Conservation (phyloP, 495 filamentous ascomycete species). For the Penicillium robsamsonii region DNA sequence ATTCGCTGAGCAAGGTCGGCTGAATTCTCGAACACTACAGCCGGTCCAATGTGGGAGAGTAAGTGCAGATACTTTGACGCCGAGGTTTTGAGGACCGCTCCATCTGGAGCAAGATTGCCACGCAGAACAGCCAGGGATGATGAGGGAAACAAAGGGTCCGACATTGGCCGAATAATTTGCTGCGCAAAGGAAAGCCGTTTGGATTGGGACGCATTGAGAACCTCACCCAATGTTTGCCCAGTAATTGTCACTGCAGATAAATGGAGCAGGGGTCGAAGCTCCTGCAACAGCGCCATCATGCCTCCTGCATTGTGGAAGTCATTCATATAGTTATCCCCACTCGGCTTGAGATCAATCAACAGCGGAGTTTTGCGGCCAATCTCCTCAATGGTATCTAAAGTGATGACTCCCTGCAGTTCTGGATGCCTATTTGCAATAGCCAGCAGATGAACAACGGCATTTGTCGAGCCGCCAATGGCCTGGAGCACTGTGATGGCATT, state of each 20-base stretch:
- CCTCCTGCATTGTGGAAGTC: constrained; percentile 69
- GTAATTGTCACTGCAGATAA: constrained; percentile 57
- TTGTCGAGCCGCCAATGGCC: constrained; percentile 68
- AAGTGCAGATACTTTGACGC: constrained; percentile 54
- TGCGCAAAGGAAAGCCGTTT: constrained; percentile 39
- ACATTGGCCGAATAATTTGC: constrained; percentile 52
- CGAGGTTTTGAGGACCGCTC: constrained; percentile 62
- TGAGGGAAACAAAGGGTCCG: constrained; percentile 51
- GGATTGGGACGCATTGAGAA: constrained; percentile 48
- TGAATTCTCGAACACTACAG: constrained; percentile 58
- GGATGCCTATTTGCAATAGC: constrained; percentile 63
- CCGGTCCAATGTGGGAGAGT: constrained; percentile 51
- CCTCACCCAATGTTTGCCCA: constrained; percentile 56
- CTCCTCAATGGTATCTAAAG: constrained; percentile 56
- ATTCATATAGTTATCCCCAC: constrained; percentile 68
- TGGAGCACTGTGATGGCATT: constrained; percentile 69
- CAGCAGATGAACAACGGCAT: constrained; percentile 65
- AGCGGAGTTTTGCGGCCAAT: constrained; percentile 59
- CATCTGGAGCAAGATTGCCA: constrained; percentile 57
- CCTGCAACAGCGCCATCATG: constrained; percentile 57
- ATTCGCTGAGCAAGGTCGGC: constrained; percentile 57
- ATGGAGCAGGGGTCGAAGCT: constrained; percentile 55
- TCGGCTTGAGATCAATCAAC: constrained; percentile 65
- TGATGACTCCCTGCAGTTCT: constrained; percentile 51
- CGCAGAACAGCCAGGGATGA: constrained; percentile 54